Conservation (phyloP, 2,329 filamentous ascomycete species). For the Diaporthe australafricana region DNA sequence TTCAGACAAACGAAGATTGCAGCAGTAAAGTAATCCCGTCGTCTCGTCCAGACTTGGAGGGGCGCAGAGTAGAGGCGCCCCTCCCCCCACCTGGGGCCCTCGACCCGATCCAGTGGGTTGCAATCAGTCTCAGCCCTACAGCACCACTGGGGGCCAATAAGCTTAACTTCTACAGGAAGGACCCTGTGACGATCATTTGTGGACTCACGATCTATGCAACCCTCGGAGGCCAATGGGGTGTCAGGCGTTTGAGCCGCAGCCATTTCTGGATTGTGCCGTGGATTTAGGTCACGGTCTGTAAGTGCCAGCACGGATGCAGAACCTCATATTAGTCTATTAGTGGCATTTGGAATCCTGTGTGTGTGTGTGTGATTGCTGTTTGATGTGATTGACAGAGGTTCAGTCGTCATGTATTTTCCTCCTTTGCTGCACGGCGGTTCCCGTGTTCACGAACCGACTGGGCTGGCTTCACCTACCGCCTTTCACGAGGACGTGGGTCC, state of each 20-base stretch:
- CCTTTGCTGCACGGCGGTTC: too few species aligned
- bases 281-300: background rate
- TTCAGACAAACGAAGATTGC: background rate
- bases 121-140: slow-evolving; percentile 18
- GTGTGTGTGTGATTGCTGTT: too few species aligned
- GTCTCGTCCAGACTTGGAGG: background rate
- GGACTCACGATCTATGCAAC: background rate
- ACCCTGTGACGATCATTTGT: slow-evolving; percentile 5
- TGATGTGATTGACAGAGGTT: too few species aligned
- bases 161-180: slow-evolving; percentile 12
- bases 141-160: background rate
- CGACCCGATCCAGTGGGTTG: background rate
- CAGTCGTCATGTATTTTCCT: too few species aligned
- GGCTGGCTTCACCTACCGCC: too few species aligned
- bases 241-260: background rate
- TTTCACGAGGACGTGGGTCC: too few species aligned
- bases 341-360: too few species aligned
- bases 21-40: background rate
- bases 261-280: background rate
- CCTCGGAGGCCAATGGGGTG: background rate
- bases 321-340: background rate
- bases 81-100: too few species aligned
- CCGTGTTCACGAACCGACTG: too few species aligned
- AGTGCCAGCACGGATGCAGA: too few species aligned
- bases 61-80: too few species aligned